phyloP scores from a whole-genome alignment of 2,329 filamentous ascomycete species.

The Aphanocladium album region DNA sequence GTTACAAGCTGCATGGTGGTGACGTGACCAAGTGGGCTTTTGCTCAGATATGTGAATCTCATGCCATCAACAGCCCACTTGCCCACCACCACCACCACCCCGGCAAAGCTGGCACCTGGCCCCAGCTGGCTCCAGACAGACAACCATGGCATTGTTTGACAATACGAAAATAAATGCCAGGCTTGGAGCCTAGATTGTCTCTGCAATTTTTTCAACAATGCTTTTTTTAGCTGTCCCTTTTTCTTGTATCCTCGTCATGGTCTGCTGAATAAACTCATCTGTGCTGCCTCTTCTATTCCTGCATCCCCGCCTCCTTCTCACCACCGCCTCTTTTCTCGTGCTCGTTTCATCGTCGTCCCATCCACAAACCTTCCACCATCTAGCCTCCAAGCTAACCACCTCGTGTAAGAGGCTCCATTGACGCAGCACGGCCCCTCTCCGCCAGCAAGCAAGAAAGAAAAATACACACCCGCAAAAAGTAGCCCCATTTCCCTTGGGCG shows the following conservation, averaged over 20 bases:
- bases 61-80: neutral
- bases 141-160: neutral
- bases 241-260: neutral
- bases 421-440: slow-evolving; percentile 6
- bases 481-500: slow-evolving; percentile 1
- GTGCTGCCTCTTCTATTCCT: neutral
- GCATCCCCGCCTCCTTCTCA: neutral
- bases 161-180: neutral
- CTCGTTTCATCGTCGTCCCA: neutral
- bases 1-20: too few species aligned
- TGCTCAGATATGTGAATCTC: neutral
- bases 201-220: neutral
- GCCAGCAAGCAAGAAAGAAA: neutral
- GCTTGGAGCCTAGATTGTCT: neutral
- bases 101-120: too few species aligned
- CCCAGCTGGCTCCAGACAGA: neutral
- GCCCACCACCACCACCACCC: neutral
- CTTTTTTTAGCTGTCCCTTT: neutral
- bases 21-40: neutral
- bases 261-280: neutral
- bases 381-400: neutral
- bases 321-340: neutral
- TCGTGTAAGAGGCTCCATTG: slow-evolving; percentile 10
- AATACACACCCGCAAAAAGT: neutral
- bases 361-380: neutral